These are phyloP conservation scores for Helotiales sp. DNA, from an alignment of 2,329 filamentous ascomycete species.

Conservation along the genomic window DNA sequence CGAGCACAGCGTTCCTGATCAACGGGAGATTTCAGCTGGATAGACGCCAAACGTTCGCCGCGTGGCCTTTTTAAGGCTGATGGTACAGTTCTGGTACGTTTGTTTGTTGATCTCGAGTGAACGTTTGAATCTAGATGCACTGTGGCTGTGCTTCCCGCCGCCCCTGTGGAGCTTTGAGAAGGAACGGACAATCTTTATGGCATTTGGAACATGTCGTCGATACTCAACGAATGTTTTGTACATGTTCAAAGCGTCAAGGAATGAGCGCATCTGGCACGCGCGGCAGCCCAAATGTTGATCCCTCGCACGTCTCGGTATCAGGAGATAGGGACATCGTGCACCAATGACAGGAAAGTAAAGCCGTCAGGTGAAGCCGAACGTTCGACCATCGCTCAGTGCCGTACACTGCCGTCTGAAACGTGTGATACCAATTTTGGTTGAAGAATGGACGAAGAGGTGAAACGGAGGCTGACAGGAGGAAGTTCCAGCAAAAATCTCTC, in stretches of 20 bases:
- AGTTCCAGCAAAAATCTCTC: background rate
- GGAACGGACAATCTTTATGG: no score
- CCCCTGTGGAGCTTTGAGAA: background rate
- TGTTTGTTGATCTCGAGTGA: background rate
- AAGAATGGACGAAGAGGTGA: background rate
- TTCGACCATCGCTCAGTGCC: background rate
- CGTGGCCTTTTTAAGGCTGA: conserved; percentile 7
- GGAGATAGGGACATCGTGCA: background rate
- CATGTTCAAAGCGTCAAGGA: background rate
- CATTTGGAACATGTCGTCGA: no score
- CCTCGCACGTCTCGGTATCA: conserved; percentile 1
- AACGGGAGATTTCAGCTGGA: background rate
- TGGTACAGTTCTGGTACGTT: background rate
- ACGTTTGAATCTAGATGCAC: background rate
- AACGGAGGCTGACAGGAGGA: background rate
- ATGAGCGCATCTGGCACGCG: background rate
- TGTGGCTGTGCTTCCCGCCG: conserved; percentile 17
- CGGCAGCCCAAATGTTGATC: background rate
- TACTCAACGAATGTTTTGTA: background rate
- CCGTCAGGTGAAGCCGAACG: background rate
- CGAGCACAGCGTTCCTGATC: background rate
- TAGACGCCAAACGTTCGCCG: background rate
- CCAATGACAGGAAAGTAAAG: background rate
- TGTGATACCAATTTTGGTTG: background rate
- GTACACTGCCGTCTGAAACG: background rate